Base-by-base conservation (phyloP, 2,329 filamentous ascomycete species). In the Pseudogymnoascus sp. region DNA sequence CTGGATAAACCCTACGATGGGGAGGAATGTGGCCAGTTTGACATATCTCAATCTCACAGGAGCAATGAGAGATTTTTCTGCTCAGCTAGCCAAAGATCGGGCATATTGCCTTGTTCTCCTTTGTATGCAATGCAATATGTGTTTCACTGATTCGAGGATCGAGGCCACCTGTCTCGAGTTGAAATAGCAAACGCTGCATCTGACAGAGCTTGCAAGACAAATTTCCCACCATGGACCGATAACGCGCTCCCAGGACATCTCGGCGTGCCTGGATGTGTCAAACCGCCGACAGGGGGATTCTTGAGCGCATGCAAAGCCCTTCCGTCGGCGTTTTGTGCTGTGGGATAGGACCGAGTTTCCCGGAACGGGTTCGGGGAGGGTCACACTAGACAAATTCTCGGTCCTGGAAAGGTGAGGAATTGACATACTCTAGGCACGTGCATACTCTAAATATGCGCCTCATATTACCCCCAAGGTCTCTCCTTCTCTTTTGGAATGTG, bases 401-500 rank as follows among this genome's bases (percentile, higher is more conserved):
- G 12, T 33, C 28, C 6, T 56, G 7, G n/a, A 19, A 28, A 56
- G 28, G 26, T 56, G 50, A 56, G 50, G 16, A 33, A 14, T 12
- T 33, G 4, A n/a, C 50, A 56, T 56, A 33, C 28, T 33, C 5
- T 14, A 56, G 50, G 33, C 50, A 56, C 50, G 50, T 56, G 50
- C 50, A 12, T 56, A n/a, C 7, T 6, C 8, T 3, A 56, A 7
- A 56, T 53, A 53, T 56, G 50, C 33, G 50, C 1, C 50, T 28
- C 16, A 56, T 56, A 33, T 33, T 56, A 56, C 19, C 7, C 28
- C 6, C 50, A 33, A 33, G 14, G 28, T 3, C 28, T 56, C 50
- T 56, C 50, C 50, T 56, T 56, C 46, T 56, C 28, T 12, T 56
- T 56, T 56, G 50, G 50, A 33, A 56, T 56, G 50, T 56, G n/a